phyloP scores from a whole-genome alignment of 2,329 filamentous ascomycete species.

The Pestalotiopsis sp. region DNA sequence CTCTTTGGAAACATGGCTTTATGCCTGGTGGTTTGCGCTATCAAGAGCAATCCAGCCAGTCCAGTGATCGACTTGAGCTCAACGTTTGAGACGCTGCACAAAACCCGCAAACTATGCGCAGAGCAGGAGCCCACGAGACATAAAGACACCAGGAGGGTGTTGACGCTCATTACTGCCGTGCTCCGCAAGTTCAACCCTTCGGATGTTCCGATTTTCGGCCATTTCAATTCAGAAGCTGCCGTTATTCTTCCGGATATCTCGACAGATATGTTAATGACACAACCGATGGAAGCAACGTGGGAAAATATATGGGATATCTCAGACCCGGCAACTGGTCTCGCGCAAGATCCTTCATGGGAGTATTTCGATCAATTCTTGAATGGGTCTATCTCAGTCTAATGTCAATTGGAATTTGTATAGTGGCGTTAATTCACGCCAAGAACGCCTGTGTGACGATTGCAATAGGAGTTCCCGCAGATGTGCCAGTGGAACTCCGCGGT shows the following conservation, averaged over 20 bases:
- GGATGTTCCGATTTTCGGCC: neutral
- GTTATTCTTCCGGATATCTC: neutral
- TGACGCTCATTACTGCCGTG: neutral
- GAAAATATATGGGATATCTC: neutral
- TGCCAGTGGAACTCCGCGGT: no score
- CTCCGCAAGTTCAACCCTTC: neutral
- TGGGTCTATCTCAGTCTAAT: neutral
- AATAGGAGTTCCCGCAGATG: no score
- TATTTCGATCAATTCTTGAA: slow-evolving; percentile 8
- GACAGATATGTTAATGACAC: neutral
- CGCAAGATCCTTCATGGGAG: slow-evolving; percentile 7
- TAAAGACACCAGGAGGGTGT: slow-evolving; percentile 1
- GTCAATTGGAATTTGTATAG: neutral
- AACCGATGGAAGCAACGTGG: neutral
- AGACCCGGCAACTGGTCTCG: slow-evolving; percentile 2
- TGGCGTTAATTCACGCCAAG: no score
- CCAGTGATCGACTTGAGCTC: neutral
- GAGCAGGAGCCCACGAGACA: neutral
- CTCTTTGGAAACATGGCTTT: slow-evolving; percentile 5
- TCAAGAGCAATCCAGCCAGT: neutral
- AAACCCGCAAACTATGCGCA: neutral
- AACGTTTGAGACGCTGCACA: neutral
- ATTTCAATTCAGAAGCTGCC: neutral
- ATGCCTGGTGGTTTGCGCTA: slow-evolving; percentile 2
- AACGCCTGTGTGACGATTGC: no score